These are phyloP conservation scores for Colletotrichum melonis DNA, from an alignment of 2,329 filamentous ascomycete genomes.

Conservation along the genomic window DNA sequence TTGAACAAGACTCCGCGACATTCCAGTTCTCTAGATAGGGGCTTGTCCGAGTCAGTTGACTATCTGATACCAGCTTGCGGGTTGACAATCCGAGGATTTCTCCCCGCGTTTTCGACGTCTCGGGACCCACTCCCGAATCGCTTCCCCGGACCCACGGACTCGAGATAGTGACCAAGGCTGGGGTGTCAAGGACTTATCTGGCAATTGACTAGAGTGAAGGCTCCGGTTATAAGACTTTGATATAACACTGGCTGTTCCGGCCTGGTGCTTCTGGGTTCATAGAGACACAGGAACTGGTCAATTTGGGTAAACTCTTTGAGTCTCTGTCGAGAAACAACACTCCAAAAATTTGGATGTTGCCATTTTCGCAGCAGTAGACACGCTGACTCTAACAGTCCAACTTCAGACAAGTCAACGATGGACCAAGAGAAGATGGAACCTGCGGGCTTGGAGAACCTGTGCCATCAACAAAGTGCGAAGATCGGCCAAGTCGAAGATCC, in stretches of 20 bases:
- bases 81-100: neutral
- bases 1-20: neutral
- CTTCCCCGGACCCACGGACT: slow-evolving; percentile 15
- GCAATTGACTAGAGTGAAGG: neutral
- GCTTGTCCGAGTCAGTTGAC: neutral
- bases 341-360: neutral
- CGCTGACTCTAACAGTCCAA: neutral
- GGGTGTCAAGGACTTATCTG: neutral
- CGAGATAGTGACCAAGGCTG: slow-evolving; percentile 11
- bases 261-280: neutral
- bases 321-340: neutral
- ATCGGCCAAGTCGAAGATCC: slow-evolving; percentile 11
- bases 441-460: neutral
- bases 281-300: neutral
- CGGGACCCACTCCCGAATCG: slow-evolving; percentile 17
- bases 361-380: too few relatives aligned
- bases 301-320: neutral
- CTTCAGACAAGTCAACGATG: neutral
- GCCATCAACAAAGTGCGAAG: slow-evolving; percentile 14
- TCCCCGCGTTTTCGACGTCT: slow-evolving; percentile 8
- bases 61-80: neutral
- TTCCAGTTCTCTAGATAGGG: neutral
- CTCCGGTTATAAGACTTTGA: neutral
- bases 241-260: neutral
- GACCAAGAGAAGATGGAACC: slow-evolving; percentile 13